Evolutionary conservation across 1,284 basidiomycete genomes (phyloP).

Genomic region (Naganishia cerealis): DNA sequence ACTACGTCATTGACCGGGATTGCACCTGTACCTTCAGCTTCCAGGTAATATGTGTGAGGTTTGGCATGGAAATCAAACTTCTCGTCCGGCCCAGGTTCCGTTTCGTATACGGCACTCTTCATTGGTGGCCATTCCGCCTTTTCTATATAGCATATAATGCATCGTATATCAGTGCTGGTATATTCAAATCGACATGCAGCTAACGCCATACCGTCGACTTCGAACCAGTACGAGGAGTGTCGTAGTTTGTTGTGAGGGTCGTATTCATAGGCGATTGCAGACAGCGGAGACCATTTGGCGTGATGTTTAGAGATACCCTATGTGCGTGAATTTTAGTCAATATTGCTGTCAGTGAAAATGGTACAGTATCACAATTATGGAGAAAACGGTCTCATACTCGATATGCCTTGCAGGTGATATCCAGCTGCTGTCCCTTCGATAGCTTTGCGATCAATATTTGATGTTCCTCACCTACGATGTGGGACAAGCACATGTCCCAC

Average conservation of each 20-base stretch:
- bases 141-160: constrained; percentile 43
- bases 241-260: constrained; percentile 96
- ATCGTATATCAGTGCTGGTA: not conserved
- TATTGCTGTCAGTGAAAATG: not conserved
- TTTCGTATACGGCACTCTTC: constrained; percentile 78
- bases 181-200: not conserved
- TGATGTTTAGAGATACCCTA: constrained; percentile 98
- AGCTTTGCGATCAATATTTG: constrained; percentile 85
- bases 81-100: constrained; percentile 69
- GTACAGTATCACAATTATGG: not conserved
- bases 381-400: constrained; percentile 64
- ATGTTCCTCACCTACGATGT: constrained; percentile 61
- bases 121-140: constrained; percentile 79
- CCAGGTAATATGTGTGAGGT: constrained; percentile 83
- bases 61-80: constrained; percentile 83
- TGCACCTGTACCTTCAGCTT: constrained; percentile 87
- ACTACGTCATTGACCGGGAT: constrained; percentile 84
- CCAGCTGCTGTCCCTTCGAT: constrained; percentile 88
- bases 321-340: constrained; percentile 6
- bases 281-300: constrained; percentile 97
- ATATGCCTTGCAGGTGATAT: constrained; percentile 82
- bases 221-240: constrained; percentile 95
- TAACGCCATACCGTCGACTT: constrained; percentile 62
- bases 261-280: constrained; percentile 94
- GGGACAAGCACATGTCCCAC: not conserved